A percentile compares a stretch with the other conserved stretches of the same genome.
Evolutionary conservation across 2,329 filamentous ascomycete species (phyloP).

Genomic region (Proliferodiscus dingleyae): DNA sequence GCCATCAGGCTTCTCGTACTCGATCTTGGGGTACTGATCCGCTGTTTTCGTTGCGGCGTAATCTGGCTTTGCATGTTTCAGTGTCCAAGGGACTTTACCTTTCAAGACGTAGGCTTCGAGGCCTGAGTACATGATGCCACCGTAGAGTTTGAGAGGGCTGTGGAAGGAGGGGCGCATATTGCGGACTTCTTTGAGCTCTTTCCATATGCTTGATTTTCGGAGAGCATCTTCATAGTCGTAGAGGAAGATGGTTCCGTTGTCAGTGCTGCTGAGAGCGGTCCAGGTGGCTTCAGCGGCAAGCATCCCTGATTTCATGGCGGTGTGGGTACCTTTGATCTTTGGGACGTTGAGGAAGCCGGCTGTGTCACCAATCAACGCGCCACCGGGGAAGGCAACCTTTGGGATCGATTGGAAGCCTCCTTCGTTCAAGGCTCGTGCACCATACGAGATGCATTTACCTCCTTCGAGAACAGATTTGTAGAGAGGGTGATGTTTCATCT

Average conservation of each 20-base stretch:
- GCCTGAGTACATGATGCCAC: slow-evolving; percentile 87
- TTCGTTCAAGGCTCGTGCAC: slow-evolving; percentile 84
- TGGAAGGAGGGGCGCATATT: slow-evolving; percentile 98
- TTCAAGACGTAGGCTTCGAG: slow-evolving; percentile 85
- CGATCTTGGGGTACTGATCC: slow-evolving; percentile 78
- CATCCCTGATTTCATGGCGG: slow-evolving; percentile 97
- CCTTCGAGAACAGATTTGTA: slow-evolving; percentile 85
- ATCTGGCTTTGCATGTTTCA: slow-evolving; percentile 78
- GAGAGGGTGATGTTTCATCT: slow-evolving; percentile 95
- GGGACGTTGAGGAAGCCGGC: slow-evolving; percentile 96
- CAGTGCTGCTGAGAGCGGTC: slow-evolving; percentile 58
- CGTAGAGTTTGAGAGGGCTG: slow-evolving; percentile 77
- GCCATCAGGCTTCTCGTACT: slow-evolving; percentile 94
- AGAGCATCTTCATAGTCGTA: slow-evolving; percentile 91
- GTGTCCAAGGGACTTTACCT: slow-evolving; percentile 84
- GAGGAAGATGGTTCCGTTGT: slow-evolving; percentile 74
- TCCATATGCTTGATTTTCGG: slow-evolving; percentile 84
- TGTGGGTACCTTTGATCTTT: slow-evolving; percentile 98
- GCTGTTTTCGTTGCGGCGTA: slow-evolving; percentile 74
- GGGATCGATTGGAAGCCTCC: slow-evolving; percentile 97
- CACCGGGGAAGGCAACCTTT: slow-evolving; percentile 93
- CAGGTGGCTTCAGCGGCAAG: slow-evolving; percentile 88
- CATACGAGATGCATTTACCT: slow-evolving; percentile 96
- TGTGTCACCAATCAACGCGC: slow-evolving; percentile 91
- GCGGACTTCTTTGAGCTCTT: slow-evolving; percentile 87